Evolutionary conservation across 495 filamentous ascomycete species (phyloP), one percentile per base, ranked within the genome.

Genomic region (Penicillium ochrochloron): DNA sequence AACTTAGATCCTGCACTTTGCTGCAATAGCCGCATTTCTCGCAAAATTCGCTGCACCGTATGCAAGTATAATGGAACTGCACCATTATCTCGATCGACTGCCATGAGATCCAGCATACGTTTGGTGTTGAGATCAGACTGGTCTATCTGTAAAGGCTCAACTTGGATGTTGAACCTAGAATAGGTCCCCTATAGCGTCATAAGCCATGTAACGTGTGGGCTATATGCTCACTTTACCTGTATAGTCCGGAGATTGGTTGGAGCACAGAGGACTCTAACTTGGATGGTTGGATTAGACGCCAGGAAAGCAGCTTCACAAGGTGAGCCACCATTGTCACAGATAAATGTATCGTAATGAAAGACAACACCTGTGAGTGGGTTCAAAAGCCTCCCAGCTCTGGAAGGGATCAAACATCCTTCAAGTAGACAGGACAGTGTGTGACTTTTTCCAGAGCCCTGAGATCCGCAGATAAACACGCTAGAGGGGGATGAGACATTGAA

Each of bases 391-490:
- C 78, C 78, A 10, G 79, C 70, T 23, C 76, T 76, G 4, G 79
- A 72, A 3, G 60, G 51, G 2, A 85, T 74, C 0, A 91, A 76
- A 35, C 82, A 86, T 60, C 86, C 88, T 70, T 92, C 89, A 7
- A 92, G 78, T 27, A 94, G 75, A 68, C 89, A 92, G 0, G 88
- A 86, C 15, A 92, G 72, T 0, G 88, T 91, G 67, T 93, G 89
- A 48, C 86, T 89, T 77, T 93, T 94, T 2, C 91, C 91, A 51
- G 86, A 89, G 0, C 90, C 91, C 70, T 93, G 90, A 52, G 84
- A 84, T 7, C 91, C 91, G 64, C 91, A 94, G 52, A 94, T 89
- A 72, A 93, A 93, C 0, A 83, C 82, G 39, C 86, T 89, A 8
- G 84, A 90, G 1, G 91, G 90, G 0, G 84, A 78, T 9, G 88